Conservation (phyloP, 768 basidiomycete species). For the Panaeolus cyanescens region DNA sequence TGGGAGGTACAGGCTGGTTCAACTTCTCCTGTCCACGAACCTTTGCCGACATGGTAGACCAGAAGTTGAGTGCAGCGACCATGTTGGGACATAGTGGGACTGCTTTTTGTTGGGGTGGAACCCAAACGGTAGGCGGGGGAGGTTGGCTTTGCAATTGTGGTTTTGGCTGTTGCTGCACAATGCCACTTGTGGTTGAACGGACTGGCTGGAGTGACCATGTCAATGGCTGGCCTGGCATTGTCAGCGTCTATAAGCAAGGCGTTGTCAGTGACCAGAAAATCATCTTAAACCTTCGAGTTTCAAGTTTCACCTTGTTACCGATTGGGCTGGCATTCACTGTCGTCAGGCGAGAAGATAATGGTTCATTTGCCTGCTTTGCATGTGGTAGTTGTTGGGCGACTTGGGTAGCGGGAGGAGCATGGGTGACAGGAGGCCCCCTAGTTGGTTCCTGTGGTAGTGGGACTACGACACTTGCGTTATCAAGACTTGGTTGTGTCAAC, state of each 20-base stretch:
- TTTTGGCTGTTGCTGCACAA: not conserved
- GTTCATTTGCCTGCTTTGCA: too few relatives aligned
- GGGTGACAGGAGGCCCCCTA: too few relatives aligned
- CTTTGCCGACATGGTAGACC: not conserved
- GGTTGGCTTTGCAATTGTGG: not conserved
- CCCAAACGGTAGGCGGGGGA: not conserved
- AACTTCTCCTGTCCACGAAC: not conserved
- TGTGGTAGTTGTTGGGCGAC: too few relatives aligned
- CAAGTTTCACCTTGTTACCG: too few relatives aligned
- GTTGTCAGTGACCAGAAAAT: not conserved
- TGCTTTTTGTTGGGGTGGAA: not conserved
- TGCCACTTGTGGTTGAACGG: not conserved
- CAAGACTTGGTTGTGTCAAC: too few relatives aligned
- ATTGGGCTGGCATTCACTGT: too few relatives aligned
- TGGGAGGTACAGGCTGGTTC: not conserved
- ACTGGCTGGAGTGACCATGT: not conserved
- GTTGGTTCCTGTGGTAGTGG: too few relatives aligned
- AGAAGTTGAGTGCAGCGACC: not conserved
- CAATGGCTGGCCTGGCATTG: not conserved
- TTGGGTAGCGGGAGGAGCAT: too few relatives aligned
- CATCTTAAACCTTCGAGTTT: slow-evolving; percentile 7
- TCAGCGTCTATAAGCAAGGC: not conserved
- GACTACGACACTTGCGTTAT: too few relatives aligned
- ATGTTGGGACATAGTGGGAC: not conserved
- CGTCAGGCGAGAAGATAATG: too few relatives aligned